phyloP scores from a whole-genome alignment of 176 grass and related monocot species.

The Oryza coarctata region DNA sequence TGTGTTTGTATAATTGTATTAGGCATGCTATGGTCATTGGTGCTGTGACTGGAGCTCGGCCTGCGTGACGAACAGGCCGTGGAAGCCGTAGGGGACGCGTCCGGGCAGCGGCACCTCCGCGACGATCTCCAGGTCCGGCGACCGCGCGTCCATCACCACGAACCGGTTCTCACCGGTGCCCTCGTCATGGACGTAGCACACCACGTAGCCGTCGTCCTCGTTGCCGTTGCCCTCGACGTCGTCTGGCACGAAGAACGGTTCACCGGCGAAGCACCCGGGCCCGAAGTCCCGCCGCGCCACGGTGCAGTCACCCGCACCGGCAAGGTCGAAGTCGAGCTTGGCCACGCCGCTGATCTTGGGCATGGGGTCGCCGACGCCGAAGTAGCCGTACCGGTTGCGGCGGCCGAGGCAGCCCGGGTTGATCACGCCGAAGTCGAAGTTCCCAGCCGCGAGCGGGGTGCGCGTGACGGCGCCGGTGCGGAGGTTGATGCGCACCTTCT shows the following conservation, averaged over 20 bases:
- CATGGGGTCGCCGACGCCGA: slow-evolving; percentile 64
- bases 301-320: slow-evolving; percentile 64
- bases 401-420: slow-evolving; percentile 61
- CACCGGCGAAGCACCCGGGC: slow-evolving; percentile 60
- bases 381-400: slow-evolving; percentile 75
- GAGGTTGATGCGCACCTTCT: slow-evolving; percentile 83
- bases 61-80: slow-evolving; percentile 66
- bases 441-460: slow-evolving; percentile 65
- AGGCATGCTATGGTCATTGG: slow-evolving; percentile 11
- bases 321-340: slow-evolving; percentile 65
- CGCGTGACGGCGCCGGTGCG: slow-evolving; percentile 55
- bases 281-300: slow-evolving; percentile 67
- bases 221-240: slow-evolving; percentile 33
- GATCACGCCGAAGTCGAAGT: slow-evolving; percentile 82
- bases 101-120: slow-evolving; percentile 71
- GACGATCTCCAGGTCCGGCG: slow-evolving; percentile 61
- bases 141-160: slow-evolving; percentile 80
- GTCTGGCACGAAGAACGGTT: slow-evolving; percentile 75
- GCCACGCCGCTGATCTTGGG: slow-evolving; percentile 73
- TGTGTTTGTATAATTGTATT: no score
- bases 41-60: slow-evolving; percentile 69
- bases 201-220: slow-evolving; percentile 85
- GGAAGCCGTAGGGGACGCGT: slow-evolving; percentile 88
- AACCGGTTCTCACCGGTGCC: slow-evolving; percentile 53
- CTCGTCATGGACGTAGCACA: slow-evolving; percentile 90